Conservation (phyloP, 2,329 filamentous ascomycete species). For the Dendryphion nanum region DNA sequence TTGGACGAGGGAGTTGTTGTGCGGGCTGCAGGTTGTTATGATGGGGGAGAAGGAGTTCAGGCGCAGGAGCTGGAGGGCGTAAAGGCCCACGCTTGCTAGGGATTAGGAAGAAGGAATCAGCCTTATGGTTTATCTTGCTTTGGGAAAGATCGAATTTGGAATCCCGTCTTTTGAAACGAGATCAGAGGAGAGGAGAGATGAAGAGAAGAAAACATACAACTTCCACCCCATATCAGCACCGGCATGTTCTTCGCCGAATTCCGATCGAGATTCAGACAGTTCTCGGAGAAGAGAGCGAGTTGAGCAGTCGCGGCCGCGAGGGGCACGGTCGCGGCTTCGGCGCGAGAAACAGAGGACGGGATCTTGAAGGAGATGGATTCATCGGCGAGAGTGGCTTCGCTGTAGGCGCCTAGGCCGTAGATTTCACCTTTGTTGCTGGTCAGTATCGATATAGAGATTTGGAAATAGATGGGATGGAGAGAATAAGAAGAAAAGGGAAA, state of each 20-base stretch:
- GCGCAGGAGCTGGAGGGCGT: constrained; percentile 8
- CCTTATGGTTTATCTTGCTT: no score
- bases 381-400: constrained; percentile 43
- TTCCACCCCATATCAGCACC: constrained; percentile 47
- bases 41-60: constrained; percentile 4
- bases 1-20: constrained; percentile 11
- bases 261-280: constrained; percentile 35
- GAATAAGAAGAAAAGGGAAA: no score
- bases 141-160: no score
- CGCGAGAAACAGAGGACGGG: constrained; percentile 25
- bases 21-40: constrained; percentile 9
- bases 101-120: no score
- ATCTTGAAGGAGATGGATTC: constrained; percentile 43
- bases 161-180: neutral
- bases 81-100: constrained; percentile 6
- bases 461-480: no score
- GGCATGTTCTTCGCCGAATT: constrained; percentile 7
- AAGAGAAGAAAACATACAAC: constrained; percentile 26
- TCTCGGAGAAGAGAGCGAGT: constrained; percentile 42
- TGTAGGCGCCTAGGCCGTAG: constrained; percentile 40
- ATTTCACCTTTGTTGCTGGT: no score
- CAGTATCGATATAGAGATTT: no score
- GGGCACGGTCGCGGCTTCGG: constrained; percentile 41
- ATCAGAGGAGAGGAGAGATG: neutral
- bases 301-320: constrained; percentile 41